Base-by-base conservation (phyloP, 2,329 filamentous ascomycete species). In the Clonostachys sp. region DNA sequence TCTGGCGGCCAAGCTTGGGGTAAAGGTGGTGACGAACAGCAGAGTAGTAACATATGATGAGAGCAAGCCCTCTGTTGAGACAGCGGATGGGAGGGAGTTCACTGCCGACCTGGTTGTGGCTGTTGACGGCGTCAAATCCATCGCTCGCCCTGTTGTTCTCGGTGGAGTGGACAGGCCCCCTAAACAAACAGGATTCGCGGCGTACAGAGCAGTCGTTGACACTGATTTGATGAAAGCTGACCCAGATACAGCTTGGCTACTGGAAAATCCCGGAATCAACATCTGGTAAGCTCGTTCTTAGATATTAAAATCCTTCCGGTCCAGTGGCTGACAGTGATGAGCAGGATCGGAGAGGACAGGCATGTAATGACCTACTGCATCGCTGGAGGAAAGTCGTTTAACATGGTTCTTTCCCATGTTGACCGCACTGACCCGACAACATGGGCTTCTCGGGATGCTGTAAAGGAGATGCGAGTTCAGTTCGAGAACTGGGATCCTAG, bases 331-430 rank as follows among this genome's bases (percentile, higher is more conserved):
- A 24, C 24, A 24, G 7, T 24, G 24, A 24, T 24, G 24, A 24
- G 24, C 8, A 24, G 24, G 68, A 63, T 73, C 35, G 70, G 70
- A 6, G 57, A 68, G 18, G 55, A 64, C 16, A 53, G 67, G 2
- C 71, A 75, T 48, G 68, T 71, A 13, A 75, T 75, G 68, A 67
- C 70, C 1, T 73, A 72, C 50, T 59, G 58, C 5, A 75, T 75
- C 12, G 61, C 67, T 2, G 58, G 56, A 1, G 68, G 69, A 3
- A 62, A 67, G 41, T 60, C 66, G 0, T 74, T 73, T 55, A 74
- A 74, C 51, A 68, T 74, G 65, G 71, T 74, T 0, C 55, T 74
- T 0, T 72, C 67, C 6, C 70, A 74, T 50, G 58, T 57, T 8
- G 71, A 74, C 50, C 44, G 55, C 7, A 57, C 56, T 0, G 62